phyloP scores from a whole-genome alignment of 1,284 basidiomycete species.

The Cryptococcus maquisensis region DNA sequence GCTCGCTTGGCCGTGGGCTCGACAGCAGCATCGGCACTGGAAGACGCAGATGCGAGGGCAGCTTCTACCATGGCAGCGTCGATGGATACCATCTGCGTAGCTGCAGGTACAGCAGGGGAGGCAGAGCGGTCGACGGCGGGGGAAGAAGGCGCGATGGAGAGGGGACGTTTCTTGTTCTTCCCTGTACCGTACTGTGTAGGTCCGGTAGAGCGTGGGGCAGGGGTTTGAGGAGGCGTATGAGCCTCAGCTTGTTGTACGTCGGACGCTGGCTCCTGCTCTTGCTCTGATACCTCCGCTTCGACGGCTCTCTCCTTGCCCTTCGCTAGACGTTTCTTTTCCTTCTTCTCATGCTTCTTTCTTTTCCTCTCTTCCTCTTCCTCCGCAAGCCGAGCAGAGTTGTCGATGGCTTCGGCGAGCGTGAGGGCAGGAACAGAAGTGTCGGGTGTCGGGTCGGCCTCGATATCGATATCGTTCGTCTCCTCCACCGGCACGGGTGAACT shows the following conservation, averaged over 20 bases:
- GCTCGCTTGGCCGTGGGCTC: neutral
- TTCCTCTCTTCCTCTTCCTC: neutral
- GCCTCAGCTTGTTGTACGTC: neutral
- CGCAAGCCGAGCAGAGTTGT: neutral
- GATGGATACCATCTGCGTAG: neutral
- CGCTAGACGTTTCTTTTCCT: neutral
- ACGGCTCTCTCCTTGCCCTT: neutral
- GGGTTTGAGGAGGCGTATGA: neutral
- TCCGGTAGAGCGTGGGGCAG: neutral
- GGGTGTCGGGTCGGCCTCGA: neutral
- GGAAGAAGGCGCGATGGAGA: neutral
- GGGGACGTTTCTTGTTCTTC: neutral
- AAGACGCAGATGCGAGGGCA: neutral
- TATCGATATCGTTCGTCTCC: neutral
- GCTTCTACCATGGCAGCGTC: neutral
- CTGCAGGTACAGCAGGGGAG: neutral
- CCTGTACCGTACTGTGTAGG: neutral
- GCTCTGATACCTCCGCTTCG: neutral
- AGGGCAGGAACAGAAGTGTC: neutral
- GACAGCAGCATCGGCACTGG: neutral
- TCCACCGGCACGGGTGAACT: neutral
- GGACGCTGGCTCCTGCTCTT: neutral
- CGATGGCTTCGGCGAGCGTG: neutral
- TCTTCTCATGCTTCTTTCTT: neutral
- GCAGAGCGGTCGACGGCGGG: neutral